Evolutionary conservation across 768 basidiomycete genomes (phyloP), one percentile per base, ranked within the genome.

Genomic region (Agaricus subrufescens): DNA sequence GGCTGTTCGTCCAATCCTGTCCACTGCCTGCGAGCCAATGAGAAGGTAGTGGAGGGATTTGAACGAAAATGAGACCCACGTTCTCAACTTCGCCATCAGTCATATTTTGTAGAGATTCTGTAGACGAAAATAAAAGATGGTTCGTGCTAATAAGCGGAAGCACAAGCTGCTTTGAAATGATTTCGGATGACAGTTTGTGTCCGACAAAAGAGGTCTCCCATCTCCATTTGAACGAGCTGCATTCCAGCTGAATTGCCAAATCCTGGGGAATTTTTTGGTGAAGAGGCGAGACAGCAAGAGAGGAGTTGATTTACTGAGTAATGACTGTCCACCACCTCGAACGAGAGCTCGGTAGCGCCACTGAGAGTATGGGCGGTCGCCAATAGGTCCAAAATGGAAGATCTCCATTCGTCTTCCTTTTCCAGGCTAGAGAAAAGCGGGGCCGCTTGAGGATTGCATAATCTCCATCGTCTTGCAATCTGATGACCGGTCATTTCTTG

Each of bases 141-240:
- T 78, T 84, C 46, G 82, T 71, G 66, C 83, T 89, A 65, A 92
- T 84, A 58, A 91, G 75, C 6, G 90, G 90, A 58, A 86, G 73
- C 59, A 91, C 83, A 60, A 91, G 81, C 62, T 92, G 90, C 60
- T 78, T 86, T 58, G 90, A 91, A 50, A 92, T 75, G 53, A 90
- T 73, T 50, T 89, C 86, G 57, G 90, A 82, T 37, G 89, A 86
- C 31, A 69, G 62, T 67, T 76, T 85, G 66, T 83, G 73, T 7
- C 88, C 87, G 38, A 87, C 65, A 60, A 77, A 80, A 66, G 77
- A 80, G 14, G 84, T 79, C 68, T 91, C 87, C 90, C 90, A 92
- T 71, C 80, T 76, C 89, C 89, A 92, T 73, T 81, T 84, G 69
- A 89, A 86, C 8, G 70, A 66, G 25, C 78, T 77, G 58, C 75